Evolutionary conservation across 805 yeast species (phyloP).

Genomic region (Saccharomycopsis capsularis): DNA sequence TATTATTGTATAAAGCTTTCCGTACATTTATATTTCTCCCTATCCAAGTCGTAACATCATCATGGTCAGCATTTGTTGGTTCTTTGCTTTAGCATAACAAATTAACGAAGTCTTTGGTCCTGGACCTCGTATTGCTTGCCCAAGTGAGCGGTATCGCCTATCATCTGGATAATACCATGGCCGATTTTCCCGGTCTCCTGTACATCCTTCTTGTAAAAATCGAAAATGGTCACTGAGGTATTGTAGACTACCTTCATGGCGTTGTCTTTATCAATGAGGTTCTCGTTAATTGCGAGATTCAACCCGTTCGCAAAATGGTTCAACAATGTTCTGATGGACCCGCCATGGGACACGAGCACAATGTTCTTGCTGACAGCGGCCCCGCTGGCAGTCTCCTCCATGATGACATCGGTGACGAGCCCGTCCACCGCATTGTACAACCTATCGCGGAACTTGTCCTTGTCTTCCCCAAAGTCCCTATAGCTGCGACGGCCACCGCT

Average conservation of each 20-base stretch:
- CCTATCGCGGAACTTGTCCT: constrained; percentile 40
- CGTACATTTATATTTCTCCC: no score
- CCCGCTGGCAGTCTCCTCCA: constrained; percentile 23
- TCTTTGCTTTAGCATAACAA: no score
- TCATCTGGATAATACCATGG: constrained; percentile 25
- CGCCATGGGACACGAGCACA: constrained; percentile 71
- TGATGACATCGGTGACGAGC: constrained; percentile 34
- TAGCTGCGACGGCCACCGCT: constrained; percentile 27
- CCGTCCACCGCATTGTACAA: constrained; percentile 40
- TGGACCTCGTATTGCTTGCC: constrained; percentile 46
- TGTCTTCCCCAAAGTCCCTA: constrained; percentile 60
- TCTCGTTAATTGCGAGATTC: constrained; percentile 28
- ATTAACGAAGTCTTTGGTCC: constrained; percentile 42
- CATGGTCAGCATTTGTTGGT: no score
- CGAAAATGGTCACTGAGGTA: constrained; percentile 66
- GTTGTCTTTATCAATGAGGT: constrained; percentile 29
- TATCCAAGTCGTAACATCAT: no score
- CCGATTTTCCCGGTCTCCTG: constrained; percentile 43
- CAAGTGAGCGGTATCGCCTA: constrained; percentile 66
- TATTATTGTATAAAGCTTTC: no score
- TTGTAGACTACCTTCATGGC: constrained; percentile 46
- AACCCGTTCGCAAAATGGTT: constrained; percentile 39
- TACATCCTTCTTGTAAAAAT: constrained; percentile 35
- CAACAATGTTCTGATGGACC: constrained; percentile 58
- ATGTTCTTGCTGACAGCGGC: constrained; percentile 36